Base-by-base conservation (phyloP, 768 basidiomycete species). In the Kwoniella dejecticola region DNA sequence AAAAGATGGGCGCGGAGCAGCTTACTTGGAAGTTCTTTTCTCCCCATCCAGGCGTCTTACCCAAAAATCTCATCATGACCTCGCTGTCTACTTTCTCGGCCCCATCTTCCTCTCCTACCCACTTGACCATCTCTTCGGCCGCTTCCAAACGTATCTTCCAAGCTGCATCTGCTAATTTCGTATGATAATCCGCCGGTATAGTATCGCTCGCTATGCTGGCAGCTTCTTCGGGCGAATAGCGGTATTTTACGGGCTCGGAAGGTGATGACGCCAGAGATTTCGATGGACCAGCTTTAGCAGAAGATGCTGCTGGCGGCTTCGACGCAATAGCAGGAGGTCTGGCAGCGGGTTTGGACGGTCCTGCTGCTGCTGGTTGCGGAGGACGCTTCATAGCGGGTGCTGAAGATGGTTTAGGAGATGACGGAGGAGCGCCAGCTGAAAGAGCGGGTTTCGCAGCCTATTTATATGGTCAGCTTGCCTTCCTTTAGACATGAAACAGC, bases 141-240 rank as follows among this genome's bases (percentile, higher is more conserved):
- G 89, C 91, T 36, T 89, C 89, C 47, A 99, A 81, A 57, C 96
- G 82, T 12, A 85, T 83, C 81, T 99, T 99, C 96, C 96, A 99
- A 70, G 92, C 92, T 0, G 86, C 80, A 77, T 97, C 92, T n/a
- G 81, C 86, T 8, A 97, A 81, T 62, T 88, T 88, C 4, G 84
- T 84, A 52, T 88, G 82, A 27, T 90, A 84, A 23, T 85, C 82
- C 0, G 83, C 72, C 0, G 95, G 93, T 52, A 98, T 85, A 6
- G 85, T 75, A 10, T 87, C 88, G 0, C 84, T 81, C 31, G 89
- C 89, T 50, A 90, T 83, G 15, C 81, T 84, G 41, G 96, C 93
- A 4, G 95, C 94, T 68, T 96, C 93, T 79, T 99, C 96, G 0
- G 91, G 86, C 0, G 87, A 87, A 72, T 91, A 91, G 67, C 87